phyloP scores from a whole-genome alignment of 2,329 filamentous ascomycete genomes.

The Bipolaris cookei region DNA sequence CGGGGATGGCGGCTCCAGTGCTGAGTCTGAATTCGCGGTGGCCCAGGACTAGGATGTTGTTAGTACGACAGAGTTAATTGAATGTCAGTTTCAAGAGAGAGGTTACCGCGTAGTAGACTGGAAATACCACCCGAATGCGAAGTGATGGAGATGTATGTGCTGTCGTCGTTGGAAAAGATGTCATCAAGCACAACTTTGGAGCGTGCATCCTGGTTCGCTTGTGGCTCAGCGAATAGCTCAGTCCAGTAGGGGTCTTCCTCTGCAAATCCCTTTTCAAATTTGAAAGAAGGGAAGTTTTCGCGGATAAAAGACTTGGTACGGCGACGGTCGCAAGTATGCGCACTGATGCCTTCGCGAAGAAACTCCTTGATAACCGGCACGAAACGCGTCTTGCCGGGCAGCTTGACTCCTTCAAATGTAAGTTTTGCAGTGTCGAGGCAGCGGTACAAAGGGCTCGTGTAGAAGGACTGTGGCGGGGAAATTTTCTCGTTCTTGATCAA shows the following conservation, averaged over 20 bases:
- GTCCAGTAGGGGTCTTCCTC: constrained; percentile 65
- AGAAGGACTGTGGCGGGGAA: constrained; percentile 68
- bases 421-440: constrained; percentile 68
- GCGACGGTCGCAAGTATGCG: constrained; percentile 72
- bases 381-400: constrained; percentile 62
- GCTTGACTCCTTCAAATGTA: constrained; percentile 62
- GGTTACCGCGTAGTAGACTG: constrained; percentile 55
- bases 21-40: constrained; percentile 67
- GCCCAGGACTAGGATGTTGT: constrained; percentile 55
- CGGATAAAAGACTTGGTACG: constrained; percentile 62
- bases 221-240: constrained; percentile 56
- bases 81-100: background rate
- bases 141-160: constrained; percentile 61
- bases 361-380: constrained; percentile 67
- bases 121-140: constrained; percentile 66
- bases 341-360: constrained; percentile 69
- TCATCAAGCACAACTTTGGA: constrained; percentile 57
- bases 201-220: constrained; percentile 59
- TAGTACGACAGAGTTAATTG: background rate
- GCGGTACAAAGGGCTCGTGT: constrained; percentile 67
- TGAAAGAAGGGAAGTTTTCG: constrained; percentile 59
- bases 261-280: constrained; percentile 66
- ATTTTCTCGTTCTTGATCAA: constrained; percentile 60
- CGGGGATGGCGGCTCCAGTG: constrained; percentile 73
- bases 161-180: constrained; percentile 58